Conservation (phyloP, 1,139 yeast species). For the Geotrichum bryndzae region DNA sequence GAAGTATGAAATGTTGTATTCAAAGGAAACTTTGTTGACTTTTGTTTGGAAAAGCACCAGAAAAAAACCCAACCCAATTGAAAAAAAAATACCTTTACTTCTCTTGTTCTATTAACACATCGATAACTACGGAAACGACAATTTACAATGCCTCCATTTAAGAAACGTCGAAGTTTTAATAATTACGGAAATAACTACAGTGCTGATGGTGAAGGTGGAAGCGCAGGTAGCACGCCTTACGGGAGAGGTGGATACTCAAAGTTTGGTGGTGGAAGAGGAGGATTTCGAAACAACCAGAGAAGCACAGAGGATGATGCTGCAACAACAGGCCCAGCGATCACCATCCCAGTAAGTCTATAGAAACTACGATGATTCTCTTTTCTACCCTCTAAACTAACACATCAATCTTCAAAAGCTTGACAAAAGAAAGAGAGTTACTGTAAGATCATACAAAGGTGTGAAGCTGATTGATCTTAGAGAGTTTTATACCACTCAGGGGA, state of each 20-base stretch:
- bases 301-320: constrained; percentile 5
- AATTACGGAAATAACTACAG: constrained; percentile 1
- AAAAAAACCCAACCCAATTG: neutral
- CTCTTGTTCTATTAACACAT: neutral
- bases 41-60: neutral
- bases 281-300: neutral
- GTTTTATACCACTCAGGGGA: constrained; percentile 54
- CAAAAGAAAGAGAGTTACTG: constrained; percentile 63
- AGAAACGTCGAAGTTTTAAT: constrained; percentile 4
- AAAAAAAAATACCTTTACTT: neutral
- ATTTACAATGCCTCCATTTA: constrained; percentile 12
- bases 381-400: neutral
- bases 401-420: constrained; percentile 42
- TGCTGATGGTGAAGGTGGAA: neutral
- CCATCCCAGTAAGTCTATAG: constrained; percentile 12
- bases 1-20: neutral
- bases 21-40: neutral
- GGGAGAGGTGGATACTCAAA: constrained; percentile 8
- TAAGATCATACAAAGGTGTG: constrained; percentile 59
- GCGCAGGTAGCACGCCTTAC: constrained; percentile 7
- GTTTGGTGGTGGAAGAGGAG: constrained; percentile 9
- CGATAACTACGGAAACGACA: neutral
- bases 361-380: neutral
- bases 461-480: constrained; percentile 76
- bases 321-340: constrained; percentile 12